These are phyloP conservation scores for Fusarium succisae DNA, from an alignment of 2,329 filamentous ascomycete species.

Conservation along the genomic window DNA sequence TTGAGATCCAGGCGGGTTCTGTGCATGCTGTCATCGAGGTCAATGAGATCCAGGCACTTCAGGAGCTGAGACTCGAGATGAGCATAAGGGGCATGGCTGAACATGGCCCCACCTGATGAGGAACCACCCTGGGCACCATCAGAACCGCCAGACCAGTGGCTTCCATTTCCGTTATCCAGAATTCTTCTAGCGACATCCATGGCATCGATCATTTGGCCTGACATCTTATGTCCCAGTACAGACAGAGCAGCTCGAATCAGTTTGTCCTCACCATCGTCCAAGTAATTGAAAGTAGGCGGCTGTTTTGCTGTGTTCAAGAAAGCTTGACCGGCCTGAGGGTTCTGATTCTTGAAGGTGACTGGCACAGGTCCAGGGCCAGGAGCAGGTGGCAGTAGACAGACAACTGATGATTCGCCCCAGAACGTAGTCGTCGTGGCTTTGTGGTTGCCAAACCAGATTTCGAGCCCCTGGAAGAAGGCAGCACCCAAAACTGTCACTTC, in stretches of 20 bases:
- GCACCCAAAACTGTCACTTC: conserved; percentile 88
- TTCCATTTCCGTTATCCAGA: conserved; percentile 54
- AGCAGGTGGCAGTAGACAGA: conserved; percentile 80
- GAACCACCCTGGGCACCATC: conserved; percentile 50
- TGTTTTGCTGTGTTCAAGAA: conserved; percentile 50
- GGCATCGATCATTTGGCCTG: conserved; percentile 68
- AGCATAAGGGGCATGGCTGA: conserved; percentile 53
- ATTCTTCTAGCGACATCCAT: conserved; percentile 70
- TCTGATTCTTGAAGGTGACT: conserved; percentile 72
- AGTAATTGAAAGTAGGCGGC: conserved; percentile 73
- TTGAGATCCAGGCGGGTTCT: conserved; percentile 73
- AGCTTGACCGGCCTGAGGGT: conserved; percentile 50
- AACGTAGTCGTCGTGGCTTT: conserved; percentile 77
- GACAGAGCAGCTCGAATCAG: conserved; percentile 74
- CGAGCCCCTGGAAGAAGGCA: conserved; percentile 78
- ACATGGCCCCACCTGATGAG: conserved; percentile 56
- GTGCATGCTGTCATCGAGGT: conserved; percentile 77
- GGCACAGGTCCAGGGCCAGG: conserved; percentile 72
- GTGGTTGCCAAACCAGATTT: conserved; percentile 82
- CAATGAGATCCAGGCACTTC: conserved; percentile 79
- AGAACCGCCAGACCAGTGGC: conserved; percentile 58
- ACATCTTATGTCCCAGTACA: conserved; percentile 71
- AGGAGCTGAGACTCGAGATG: conserved; percentile 76
- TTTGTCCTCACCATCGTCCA: conserved; percentile 75
- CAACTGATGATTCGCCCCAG: conserved; percentile 82